phyloP scores from a whole-genome alignment of 1,284 basidiomycete species.

The Neonothopanus nambi region DNA sequence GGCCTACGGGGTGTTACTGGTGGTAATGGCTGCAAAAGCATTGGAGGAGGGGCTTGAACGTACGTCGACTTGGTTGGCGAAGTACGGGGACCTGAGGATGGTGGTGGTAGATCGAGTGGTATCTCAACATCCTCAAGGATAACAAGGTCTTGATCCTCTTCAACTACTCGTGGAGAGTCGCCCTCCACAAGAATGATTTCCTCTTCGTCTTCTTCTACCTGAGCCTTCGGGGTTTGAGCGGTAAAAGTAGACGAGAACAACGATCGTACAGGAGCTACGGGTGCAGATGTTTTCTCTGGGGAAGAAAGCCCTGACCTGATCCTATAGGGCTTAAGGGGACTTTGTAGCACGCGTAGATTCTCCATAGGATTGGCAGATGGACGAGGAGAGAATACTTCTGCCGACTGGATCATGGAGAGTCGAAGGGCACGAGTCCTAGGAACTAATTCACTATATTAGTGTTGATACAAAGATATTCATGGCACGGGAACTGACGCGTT shows the following conservation, averaged over 20 bases:
- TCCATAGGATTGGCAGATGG: conserved; percentile 58
- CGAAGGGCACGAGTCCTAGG: conserved; percentile 49
- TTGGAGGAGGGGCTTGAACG: conserved; percentile 13
- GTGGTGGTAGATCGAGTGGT: conserved; percentile 15
- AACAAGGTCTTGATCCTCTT: conserved; percentile 69
- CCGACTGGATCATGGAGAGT: conserved; percentile 72
- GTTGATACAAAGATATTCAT: background rate
- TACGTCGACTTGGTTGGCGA: conserved; percentile 16
- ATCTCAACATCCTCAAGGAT: conserved; percentile 65
- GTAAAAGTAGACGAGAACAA: conserved; percentile 2
- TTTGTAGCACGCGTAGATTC: conserved; percentile 62
- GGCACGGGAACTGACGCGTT: conserved; percentile 34
- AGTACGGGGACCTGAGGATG: conserved; percentile 5
- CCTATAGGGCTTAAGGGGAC: conserved; percentile 49
- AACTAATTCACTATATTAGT: conserved; percentile 21
- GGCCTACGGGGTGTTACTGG: conserved; percentile 22
- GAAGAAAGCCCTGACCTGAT: conserved; percentile 25
- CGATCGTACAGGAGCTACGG: conserved; percentile 15
- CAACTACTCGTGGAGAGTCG: conserved; percentile 63
- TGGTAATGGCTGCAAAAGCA: conserved; percentile 20
- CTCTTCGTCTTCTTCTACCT: conserved; percentile 36
- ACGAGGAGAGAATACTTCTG: conserved; percentile 68
- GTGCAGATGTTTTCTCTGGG: conserved; percentile 22
- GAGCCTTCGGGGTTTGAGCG: background rate
- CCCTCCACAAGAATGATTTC: conserved; percentile 66